Base-by-base conservation (phyloP, 148 eudicot genomes). In the Chenopodium berlandieri region DNA sequence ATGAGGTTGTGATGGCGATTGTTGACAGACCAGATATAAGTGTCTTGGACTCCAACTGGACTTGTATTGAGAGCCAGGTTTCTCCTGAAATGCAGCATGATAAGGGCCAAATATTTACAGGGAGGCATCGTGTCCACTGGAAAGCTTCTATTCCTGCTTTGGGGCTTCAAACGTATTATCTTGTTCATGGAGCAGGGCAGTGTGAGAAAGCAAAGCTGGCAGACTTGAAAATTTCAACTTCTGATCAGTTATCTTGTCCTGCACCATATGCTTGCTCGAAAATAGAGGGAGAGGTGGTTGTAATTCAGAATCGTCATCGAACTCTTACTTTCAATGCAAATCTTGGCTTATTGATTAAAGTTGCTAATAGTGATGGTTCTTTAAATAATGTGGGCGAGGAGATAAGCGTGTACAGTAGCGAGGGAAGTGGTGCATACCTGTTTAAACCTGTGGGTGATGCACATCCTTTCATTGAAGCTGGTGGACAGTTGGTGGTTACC, bases 41-140 rank as follows among this genome's bases (percentile, higher is more conserved):
- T 32, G 89, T 97, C 79, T 80, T 97, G 84, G 94, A 92, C 84
- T 90, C 97, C 40, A 97, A 97, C 85, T 97, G 99, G 99, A 94
- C 98, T 4, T 97, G 99, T 83, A 85, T 97, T 16, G 90, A 91
- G 84, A 94, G 97, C 89, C 99, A 97, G 85, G 85, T 91, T 71
- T 97, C 99, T 85, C 99, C 99, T 44, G 99, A 97, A 87, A 71
- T 92, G 82, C 91, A 90, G 80, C 97, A 94, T 80, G 88, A 85
- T 47, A 85, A 87, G 76, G 87, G 78, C 40, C 90, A 87, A 31
- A 63, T 87, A 48, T 97, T 92, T 83, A 91, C 98, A 25, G 91
- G 93, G 79, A 91, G 90, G 74, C 99, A 97, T 83, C 94, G 98
- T 37, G 86, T 97, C 23, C 91, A 94, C 73, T 97, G 97, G 97